A percentile compares a stretch with the other conserved stretches of the same genome.
Conservation (phyloP, 1,139 yeast species). For the Kodamaea fungicola region DNA sequence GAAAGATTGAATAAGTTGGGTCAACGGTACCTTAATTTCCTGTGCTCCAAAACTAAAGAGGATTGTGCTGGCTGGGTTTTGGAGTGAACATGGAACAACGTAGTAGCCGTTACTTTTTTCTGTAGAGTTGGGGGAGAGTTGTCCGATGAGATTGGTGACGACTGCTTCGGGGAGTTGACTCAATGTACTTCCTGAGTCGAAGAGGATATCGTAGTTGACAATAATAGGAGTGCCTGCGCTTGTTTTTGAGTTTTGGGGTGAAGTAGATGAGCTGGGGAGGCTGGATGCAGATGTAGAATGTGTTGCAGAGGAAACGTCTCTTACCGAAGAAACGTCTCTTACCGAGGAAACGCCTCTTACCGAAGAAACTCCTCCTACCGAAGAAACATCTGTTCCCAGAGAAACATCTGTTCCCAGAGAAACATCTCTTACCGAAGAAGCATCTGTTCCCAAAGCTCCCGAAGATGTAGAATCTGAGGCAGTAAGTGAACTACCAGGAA, state of each 20-base stretch:
- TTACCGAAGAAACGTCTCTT: too few species aligned
- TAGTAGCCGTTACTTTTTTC: conserved; percentile 18
- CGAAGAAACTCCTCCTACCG: too few species aligned
- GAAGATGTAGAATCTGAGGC: background rate
- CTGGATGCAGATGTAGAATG: too few species aligned
- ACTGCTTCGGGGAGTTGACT: conserved; percentile 20
- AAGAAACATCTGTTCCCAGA: too few species aligned
- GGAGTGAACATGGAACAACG: conserved; percentile 29
- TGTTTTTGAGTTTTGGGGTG: conserved; percentile 7
- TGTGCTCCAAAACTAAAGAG: conserved; percentile 24
- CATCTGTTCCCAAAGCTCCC: too few species aligned
- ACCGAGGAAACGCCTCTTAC: too few species aligned
- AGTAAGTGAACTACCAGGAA: background rate
- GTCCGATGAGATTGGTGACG: conserved; percentile 12
- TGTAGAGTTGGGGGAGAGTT: conserved; percentile 18
- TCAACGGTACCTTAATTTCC: conserved; percentile 23
- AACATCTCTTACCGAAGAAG: too few species aligned
- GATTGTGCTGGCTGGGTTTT: conserved; percentile 20
- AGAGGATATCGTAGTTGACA: conserved; percentile 19
- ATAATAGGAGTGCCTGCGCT: conserved; percentile 1
- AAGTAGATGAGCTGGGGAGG: conserved; percentile 3
- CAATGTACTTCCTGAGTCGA: conserved; percentile 43
- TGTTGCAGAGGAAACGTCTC: background rate
- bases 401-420: too few species aligned
- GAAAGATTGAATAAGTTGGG: conserved; percentile 19